Percentiles rank a stretch among this genome's conserved stretches.
phyloP scores from a whole-genome alignment of 208 protist species.

The Wallacemonas sp. region DNA sequence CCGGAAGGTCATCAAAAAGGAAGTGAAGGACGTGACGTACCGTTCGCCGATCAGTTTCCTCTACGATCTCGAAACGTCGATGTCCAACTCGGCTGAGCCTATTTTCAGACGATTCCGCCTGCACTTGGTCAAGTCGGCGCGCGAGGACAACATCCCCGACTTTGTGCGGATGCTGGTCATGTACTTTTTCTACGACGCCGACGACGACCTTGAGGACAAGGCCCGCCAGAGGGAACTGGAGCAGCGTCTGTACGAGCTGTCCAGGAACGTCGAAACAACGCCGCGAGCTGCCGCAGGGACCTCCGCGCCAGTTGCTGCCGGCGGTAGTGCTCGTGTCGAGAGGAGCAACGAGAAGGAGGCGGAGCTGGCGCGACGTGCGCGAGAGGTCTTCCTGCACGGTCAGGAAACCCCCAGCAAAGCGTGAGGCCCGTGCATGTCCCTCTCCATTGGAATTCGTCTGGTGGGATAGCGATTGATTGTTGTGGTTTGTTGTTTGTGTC shows the following conservation, averaged over 20 bases:
- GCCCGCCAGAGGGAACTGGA: slow-evolving; percentile 13
- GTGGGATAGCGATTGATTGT: too few species aligned
- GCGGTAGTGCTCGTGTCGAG: slow-evolving; percentile 9
- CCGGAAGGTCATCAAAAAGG: slow-evolving; percentile 44
- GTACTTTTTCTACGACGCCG: slow-evolving; percentile 60
- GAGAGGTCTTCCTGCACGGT: slow-evolving; percentile 20
- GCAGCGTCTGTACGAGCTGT: slow-evolving; percentile 15
- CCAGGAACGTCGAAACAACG: slow-evolving; percentile 17
- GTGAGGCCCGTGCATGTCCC: neutral
- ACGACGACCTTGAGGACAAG: slow-evolving; percentile 36
- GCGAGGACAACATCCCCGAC: slow-evolving; percentile 53
- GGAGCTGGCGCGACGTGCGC: slow-evolving; percentile 38
- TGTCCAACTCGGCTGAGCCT: slow-evolving; percentile 31
- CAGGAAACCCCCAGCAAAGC: neutral
- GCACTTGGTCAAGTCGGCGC: slow-evolving; percentile 35
- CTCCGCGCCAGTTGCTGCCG: neutral
- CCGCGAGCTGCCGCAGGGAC: neutral
- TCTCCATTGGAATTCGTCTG: too few species aligned
- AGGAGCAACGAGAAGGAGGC: slow-evolving; percentile 24
- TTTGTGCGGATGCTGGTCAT: slow-evolving; percentile 57
- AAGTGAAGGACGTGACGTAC: slow-evolving; percentile 29
- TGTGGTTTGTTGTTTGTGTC: too few species aligned
- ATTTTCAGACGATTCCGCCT: slow-evolving; percentile 29
- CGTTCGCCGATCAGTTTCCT: slow-evolving; percentile 36
- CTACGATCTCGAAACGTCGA: slow-evolving; percentile 29